These are phyloP conservation scores for Geopyxis carbonaria DNA, from an alignment of 495 filamentous ascomycete genomes.

Conservation along the genomic window DNA sequence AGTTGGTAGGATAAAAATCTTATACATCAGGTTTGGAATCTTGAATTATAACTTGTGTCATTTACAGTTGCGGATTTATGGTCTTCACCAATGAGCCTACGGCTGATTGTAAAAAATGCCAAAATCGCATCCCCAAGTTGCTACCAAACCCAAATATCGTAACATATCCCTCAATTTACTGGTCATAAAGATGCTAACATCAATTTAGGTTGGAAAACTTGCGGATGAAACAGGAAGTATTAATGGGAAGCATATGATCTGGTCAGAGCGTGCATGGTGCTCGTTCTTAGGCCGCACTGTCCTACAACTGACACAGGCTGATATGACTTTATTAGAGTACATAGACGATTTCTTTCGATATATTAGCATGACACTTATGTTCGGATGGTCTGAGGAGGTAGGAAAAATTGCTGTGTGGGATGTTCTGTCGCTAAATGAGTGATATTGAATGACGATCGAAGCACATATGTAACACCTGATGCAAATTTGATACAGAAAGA, in stretches of 20 bases:
- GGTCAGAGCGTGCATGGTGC: conserved; percentile 20
- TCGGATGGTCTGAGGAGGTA: conserved; percentile 16
- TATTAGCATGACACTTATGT: conserved; percentile 17
- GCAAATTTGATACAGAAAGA: too few species aligned
- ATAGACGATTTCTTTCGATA: conserved; percentile 21
- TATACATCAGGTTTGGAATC: too few species aligned
- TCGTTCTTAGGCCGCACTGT: conserved; percentile 22
- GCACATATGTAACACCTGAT: too few species aligned
- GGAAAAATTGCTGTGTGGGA: conserved; percentile 15
- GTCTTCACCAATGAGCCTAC: conserved; percentile 1
- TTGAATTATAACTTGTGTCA: too few species aligned
- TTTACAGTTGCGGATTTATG: conserved; percentile 5
- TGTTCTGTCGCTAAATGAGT: too few species aligned
- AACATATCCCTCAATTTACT: not conserved
- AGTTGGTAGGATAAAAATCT: too few species aligned
- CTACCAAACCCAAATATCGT: conserved; percentile 5
- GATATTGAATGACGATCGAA: too few species aligned
- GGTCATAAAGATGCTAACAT: too few species aligned
- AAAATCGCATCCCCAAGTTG: not conserved
- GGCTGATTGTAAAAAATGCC: conserved; percentile 2
- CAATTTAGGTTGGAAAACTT: conserved; percentile 1
- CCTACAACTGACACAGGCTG: conserved; percentile 13
- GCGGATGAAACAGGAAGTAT: conserved; percentile 3
- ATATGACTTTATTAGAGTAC: conserved; percentile 13
- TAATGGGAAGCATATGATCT: conserved; percentile 16